These are phyloP conservation scores for Secale cereale DNA, from an alignment of 176 grass and related monocot genomes.

Conservation along the genomic window DNA sequence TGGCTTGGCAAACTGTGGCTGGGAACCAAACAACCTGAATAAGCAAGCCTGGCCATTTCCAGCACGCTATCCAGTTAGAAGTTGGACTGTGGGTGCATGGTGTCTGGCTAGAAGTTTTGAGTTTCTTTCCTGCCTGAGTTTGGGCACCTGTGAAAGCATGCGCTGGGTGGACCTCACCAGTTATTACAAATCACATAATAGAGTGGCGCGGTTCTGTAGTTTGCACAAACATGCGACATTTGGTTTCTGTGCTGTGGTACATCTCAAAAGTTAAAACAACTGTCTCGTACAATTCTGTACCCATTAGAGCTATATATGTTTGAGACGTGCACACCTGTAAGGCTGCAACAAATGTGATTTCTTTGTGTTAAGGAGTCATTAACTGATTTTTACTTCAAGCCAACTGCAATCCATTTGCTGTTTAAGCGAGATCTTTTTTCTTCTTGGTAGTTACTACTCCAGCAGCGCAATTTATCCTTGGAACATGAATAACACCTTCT, in stretches of 20 bases:
- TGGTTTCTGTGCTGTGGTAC: not conserved
- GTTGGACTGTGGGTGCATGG: not conserved
- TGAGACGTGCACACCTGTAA: not conserved
- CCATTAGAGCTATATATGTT: not conserved
- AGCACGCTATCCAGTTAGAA: not conserved
- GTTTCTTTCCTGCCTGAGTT: not conserved
- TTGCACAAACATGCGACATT: not conserved
- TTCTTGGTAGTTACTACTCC: not conserved
- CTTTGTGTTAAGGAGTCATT: not conserved
- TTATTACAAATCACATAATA: not conserved
- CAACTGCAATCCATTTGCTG: not conserved
- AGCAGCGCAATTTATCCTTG: slow-evolving; percentile 3
- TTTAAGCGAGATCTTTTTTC: not conserved
- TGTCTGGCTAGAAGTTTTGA: not conserved
- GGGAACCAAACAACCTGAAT: too few species aligned
- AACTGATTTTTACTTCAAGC: not conserved
- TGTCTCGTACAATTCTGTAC: not conserved
- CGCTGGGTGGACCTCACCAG: not conserved
- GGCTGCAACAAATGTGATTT: not conserved
- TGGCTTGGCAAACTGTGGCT: too few species aligned
- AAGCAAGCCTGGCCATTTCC: not conserved
- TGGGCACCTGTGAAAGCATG: not conserved
- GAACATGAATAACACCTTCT: not conserved
- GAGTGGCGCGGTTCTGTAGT: not conserved
- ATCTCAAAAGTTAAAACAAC: not conserved